Percentiles rank a stretch among this genome's conserved stretches.
Evolutionary conservation across 768 basidiomycete genomes (phyloP).

Genomic region (Suillus alpinus): DNA sequence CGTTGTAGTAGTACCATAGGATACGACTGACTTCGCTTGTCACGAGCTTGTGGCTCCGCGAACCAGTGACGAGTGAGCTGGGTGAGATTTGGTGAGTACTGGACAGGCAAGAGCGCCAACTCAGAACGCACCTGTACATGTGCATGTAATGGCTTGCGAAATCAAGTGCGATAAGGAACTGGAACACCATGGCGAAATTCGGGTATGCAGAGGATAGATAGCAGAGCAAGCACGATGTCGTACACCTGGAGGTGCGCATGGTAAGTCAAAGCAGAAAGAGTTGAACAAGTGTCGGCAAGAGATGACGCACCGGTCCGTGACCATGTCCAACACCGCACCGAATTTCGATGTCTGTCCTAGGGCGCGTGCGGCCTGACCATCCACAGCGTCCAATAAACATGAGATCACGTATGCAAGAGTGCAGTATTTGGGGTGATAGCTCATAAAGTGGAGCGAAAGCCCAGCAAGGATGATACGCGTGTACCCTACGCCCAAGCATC

Average conservation of each 20-base stretch:
- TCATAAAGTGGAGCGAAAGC: constrained; percentile 89
- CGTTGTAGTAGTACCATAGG: constrained; percentile 90
- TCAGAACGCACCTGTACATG: constrained; percentile 86
- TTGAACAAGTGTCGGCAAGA: not conserved
- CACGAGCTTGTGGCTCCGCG: constrained; percentile 89
- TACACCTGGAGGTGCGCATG: constrained; percentile 63
- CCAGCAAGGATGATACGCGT: constrained; percentile 88
- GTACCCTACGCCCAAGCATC: constrained; percentile 58
- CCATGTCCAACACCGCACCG: constrained; percentile 98
- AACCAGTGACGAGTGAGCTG: constrained; percentile 94
- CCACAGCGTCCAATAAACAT: constrained; percentile 91
- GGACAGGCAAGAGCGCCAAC: not conserved
- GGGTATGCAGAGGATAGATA: constrained; percentile 93
- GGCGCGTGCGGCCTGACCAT: constrained; percentile 87
- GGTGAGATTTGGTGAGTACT: not conserved
- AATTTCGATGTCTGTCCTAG: constrained; percentile 93
- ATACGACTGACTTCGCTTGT: constrained; percentile 91
- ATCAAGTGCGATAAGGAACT: constrained; percentile 94
- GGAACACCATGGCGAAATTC: constrained; percentile 78
- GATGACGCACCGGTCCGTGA: constrained; percentile 83
- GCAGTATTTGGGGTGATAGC: constrained; percentile 89
- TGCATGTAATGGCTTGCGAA: constrained; percentile 99
- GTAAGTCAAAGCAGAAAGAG: not conserved
- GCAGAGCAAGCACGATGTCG: constrained; percentile 91
- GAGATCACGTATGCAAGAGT: constrained; percentile 88